phyloP scores from a whole-genome alignment of 352 stramenopile genomes.

The Pythium myriotylum region DNA sequence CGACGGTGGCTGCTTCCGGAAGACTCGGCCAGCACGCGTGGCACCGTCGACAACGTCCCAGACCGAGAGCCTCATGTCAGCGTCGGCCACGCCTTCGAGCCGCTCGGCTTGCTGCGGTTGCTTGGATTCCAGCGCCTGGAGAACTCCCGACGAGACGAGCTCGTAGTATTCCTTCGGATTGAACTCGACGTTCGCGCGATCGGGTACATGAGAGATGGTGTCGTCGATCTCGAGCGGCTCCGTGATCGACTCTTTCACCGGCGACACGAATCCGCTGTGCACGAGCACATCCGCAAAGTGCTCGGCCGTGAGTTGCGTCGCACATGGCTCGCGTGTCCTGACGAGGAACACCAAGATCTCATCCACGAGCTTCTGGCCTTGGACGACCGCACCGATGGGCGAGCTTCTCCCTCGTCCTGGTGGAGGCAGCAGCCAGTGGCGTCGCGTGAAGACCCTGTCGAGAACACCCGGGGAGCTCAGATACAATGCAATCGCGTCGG shows the following conservation, averaged over 20 bases:
- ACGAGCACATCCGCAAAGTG: conserved; percentile 35
- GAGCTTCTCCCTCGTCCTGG: not conserved
- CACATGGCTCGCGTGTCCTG: conserved; percentile 25
- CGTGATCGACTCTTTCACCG: conserved; percentile 22
- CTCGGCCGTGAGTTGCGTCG: conserved; percentile 28
- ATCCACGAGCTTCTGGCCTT: conserved; percentile 42
- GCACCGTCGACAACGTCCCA: conserved; percentile 42
- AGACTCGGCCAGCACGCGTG: conserved; percentile 31
- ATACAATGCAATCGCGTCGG: conserved; percentile 18
- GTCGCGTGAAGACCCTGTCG: conserved; percentile 22
- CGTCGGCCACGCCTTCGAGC: not conserved
- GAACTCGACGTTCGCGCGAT: too few species aligned
- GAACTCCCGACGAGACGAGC: conserved; percentile 37
- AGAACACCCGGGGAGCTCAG: conserved; percentile 12
- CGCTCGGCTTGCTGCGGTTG: not conserved
- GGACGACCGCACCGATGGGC: conserved; percentile 33
- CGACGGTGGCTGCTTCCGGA: conserved; percentile 26
- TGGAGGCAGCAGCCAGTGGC: not conserved
- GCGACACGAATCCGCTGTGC: conserved; percentile 39
- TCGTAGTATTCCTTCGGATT: conserved; percentile 44
- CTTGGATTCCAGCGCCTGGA: not conserved
- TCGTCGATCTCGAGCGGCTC: not conserved
- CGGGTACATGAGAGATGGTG: too few species aligned
- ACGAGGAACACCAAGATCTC: conserved; percentile 31
- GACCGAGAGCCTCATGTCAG: conserved; percentile 28